A percentile compares a stretch with the other conserved stretches of the same genome.
These are phyloP conservation scores for Aspergillus nomiae DNA, from an alignment of 2,329 filamentous ascomycete genomes.

Conservation along the genomic window DNA sequence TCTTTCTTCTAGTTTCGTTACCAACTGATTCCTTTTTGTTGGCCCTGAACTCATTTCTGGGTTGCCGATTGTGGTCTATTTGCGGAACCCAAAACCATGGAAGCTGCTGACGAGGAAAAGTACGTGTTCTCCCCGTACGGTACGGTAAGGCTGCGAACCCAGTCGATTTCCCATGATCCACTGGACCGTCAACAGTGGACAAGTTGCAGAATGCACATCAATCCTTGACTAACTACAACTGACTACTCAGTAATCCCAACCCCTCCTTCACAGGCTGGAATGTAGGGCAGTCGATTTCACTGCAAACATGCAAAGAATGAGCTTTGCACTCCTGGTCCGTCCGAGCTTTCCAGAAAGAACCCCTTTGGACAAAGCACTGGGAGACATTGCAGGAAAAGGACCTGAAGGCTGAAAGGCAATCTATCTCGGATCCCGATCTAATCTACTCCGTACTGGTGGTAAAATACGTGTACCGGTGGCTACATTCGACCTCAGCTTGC, in stretches of 20 bases:
- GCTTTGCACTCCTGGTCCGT: not conserved
- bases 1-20: no score
- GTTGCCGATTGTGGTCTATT: not conserved
- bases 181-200: not conserved
- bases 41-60: not conserved
- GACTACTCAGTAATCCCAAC: not conserved
- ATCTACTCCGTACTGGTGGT: not conserved
- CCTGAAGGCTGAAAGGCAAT: not conserved
- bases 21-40: no score
- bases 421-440: not conserved
- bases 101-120: not conserved
- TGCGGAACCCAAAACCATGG: not conserved
- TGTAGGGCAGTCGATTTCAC: not conserved
- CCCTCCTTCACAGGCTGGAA: not conserved
- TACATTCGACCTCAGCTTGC: not conserved
- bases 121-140: not conserved
- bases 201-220: not conserved
- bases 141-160: not conserved
- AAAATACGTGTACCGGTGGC: not conserved
- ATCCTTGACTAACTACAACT: not conserved
- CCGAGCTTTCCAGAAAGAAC: not conserved
- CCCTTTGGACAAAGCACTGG: not conserved
- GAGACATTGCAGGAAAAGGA: not conserved
- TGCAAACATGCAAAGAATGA: not conserved
- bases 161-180: not conserved